These are phyloP conservation scores for Cercis canadensis DNA, from an alignment of 306 rosid species.

Conservation along the genomic window DNA sequence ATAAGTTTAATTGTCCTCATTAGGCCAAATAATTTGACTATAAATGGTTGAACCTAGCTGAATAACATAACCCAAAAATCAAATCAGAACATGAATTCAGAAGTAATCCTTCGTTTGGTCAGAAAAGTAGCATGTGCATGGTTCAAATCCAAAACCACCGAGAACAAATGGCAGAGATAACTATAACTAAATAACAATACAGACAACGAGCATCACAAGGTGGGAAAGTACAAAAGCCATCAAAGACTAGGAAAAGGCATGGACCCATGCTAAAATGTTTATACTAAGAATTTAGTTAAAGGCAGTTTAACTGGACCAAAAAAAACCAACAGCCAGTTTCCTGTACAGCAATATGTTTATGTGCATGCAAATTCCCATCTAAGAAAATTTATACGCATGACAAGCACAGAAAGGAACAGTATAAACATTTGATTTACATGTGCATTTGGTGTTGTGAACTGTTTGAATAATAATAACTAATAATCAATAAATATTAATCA, in stretches of 20 bases:
- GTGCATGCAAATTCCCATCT: no score
- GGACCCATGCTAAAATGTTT: no score
- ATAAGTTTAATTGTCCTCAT: not conserved
- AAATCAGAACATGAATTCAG: conserved; percentile 1
- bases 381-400: not conserved
- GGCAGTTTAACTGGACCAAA: no score
- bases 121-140: not conserved
- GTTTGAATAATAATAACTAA: not conserved
- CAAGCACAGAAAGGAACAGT: conserved; percentile 1
- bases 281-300: no score
- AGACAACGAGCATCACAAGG: not conserved
- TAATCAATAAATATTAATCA: not conserved
- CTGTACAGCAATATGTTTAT: no score
- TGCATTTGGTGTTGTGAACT: not conserved
- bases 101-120: not conserved
- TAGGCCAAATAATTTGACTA: not conserved
- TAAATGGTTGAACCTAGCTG: not conserved
- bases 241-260: not conserved
- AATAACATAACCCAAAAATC: not conserved
- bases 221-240: conserved; percentile 14
- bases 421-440: conserved; percentile 6
- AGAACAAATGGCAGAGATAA: not conserved
- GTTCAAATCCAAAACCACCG: not conserved
- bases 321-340: no score
- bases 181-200: not conserved